These are phyloP conservation scores for Xylaria sp. DNA, from an alignment of 2,329 filamentous ascomycete species.

Conservation along the genomic window DNA sequence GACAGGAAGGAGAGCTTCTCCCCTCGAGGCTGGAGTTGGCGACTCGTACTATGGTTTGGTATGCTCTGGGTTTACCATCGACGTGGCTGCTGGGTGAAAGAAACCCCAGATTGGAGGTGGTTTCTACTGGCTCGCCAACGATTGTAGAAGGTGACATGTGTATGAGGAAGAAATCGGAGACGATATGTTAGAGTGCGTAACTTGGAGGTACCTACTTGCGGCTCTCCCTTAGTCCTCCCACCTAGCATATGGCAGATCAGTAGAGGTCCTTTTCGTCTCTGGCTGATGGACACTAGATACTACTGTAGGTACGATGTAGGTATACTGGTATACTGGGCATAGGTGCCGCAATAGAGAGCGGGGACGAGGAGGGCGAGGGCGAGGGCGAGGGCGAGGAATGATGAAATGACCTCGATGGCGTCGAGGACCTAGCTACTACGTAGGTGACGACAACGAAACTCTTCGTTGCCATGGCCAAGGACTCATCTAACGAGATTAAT, in stretches of 20 bases:
- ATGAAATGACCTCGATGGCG: slow-evolving; percentile 19
- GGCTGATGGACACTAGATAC: background rate
- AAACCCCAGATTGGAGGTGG: slow-evolving; percentile 24
- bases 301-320: background rate
- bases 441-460: slow-evolving; percentile 16
- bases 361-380: slow-evolving; percentile 20
- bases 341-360: slow-evolving; percentile 9
- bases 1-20: slow-evolving; percentile 4
- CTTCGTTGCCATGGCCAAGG: background rate
- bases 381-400: slow-evolving; percentile 20
- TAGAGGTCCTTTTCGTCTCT: slow-evolving; percentile 13
- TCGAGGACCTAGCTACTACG: background rate
- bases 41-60: too few species aligned
- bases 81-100: slow-evolving; percentile 9
- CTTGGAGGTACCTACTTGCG: slow-evolving; percentile 24
- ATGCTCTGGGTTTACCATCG: slow-evolving; percentile 9
- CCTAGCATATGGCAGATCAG: background rate
- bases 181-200: slow-evolving; percentile 6
- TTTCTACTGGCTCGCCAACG: slow-evolving; percentile 20
- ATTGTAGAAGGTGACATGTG: slow-evolving; percentile 33
- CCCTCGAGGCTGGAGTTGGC: slow-evolving; percentile 17
- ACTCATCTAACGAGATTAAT: slow-evolving; percentile 4
- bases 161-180: slow-evolving; percentile 20
- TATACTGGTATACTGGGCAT: background rate
- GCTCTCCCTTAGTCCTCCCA: slow-evolving; percentile 19